Conservation (phyloP, 2,329 filamentous ascomycete species). For the Sclerotinia borealis region DNA sequence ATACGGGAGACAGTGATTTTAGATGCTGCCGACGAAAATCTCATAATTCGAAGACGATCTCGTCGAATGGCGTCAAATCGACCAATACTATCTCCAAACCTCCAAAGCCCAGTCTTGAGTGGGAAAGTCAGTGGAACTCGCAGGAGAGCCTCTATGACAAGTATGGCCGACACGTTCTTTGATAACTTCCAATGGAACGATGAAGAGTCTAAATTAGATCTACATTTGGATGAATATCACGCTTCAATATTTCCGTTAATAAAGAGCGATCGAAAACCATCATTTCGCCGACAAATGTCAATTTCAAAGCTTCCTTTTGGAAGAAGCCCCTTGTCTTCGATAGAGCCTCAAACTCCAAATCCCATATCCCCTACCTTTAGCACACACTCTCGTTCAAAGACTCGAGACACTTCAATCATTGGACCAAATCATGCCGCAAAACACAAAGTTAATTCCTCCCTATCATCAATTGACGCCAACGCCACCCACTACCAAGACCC, state of each 20-base stretch:
- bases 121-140: conserved; percentile 6
- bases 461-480: conserved; percentile 57
- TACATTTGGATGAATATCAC: conserved; percentile 65
- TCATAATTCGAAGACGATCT: conserved; percentile 42
- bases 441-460: conserved; percentile 30
- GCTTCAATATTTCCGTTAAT: conserved; percentile 30
- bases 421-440: conserved; percentile 23
- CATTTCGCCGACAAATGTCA: conserved; percentile 66
- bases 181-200: conserved; percentile 71
- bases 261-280: conserved; percentile 46
- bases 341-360: conserved; percentile 30
- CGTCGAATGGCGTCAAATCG: conserved; percentile 28
- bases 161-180: conserved; percentile 39
- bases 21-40: conserved; percentile 52
- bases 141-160: conserved; percentile 17
- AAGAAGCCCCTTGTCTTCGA: conserved; percentile 42
- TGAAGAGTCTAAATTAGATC: conserved; percentile 63
- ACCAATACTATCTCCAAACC: conserved; percentile 4
- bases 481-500: conserved; percentile 87
- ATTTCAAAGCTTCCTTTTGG: conserved; percentile 60
- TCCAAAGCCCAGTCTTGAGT: not conserved
- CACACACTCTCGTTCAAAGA: conserved; percentile 38
- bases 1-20: conserved; percentile 47
- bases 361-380: conserved; percentile 22
- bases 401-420: conserved; percentile 50